A percentile compares a stretch with the other conserved stretches of the same genome.
phyloP scores from a whole-genome alignment of 805 yeast species.

The Debaryomyces hansenii region DNA sequence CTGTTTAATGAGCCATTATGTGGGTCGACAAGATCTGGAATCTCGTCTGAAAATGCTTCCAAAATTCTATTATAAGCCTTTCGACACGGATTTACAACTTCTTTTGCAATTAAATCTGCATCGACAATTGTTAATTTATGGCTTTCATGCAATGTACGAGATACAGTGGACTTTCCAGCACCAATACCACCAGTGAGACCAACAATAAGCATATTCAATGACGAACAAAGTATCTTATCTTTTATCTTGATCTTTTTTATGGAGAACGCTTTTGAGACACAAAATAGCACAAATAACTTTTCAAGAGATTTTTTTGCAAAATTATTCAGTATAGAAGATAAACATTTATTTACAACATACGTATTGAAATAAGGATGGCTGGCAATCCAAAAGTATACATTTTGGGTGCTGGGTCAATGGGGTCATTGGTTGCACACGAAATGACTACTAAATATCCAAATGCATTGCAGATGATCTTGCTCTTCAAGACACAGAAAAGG shows the following conservation, averaged over 20 bases:
- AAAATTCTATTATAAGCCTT: slow-evolving; percentile 69
- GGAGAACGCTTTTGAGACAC: background rate
- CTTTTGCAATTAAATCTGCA: slow-evolving; percentile 87
- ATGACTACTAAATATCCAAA: slow-evolving; percentile 42
- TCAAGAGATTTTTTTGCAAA: no score
- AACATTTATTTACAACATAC: no score
- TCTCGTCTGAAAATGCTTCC: slow-evolving; percentile 51
- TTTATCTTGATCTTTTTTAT: background rate
- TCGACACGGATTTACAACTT: slow-evolving; percentile 80
- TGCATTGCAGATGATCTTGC: slow-evolving; percentile 37
- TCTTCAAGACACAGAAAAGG: slow-evolving; percentile 42
- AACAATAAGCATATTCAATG: slow-evolving; percentile 66
- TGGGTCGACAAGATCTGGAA: slow-evolving; percentile 49
- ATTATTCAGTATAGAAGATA: no score
- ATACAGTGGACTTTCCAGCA: slow-evolving; percentile 93
- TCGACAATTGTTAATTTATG: slow-evolving; percentile 67
- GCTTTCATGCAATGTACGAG: slow-evolving; percentile 52
- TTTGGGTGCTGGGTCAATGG: slow-evolving; percentile 57
- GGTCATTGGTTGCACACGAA: slow-evolving; percentile 47
- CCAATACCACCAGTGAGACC: slow-evolving; percentile 99
- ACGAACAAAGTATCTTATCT: background rate
- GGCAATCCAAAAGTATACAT: slow-evolving; percentile 27
- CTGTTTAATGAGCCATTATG: slow-evolving; percentile 58
- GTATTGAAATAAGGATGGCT: slow-evolving; percentile 4
- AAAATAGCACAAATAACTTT: background rate